Evolutionary conservation across 225 moss, liverwort and hornwort genomes (phyloP).

Genomic region (Climacium dendroides): DNA sequence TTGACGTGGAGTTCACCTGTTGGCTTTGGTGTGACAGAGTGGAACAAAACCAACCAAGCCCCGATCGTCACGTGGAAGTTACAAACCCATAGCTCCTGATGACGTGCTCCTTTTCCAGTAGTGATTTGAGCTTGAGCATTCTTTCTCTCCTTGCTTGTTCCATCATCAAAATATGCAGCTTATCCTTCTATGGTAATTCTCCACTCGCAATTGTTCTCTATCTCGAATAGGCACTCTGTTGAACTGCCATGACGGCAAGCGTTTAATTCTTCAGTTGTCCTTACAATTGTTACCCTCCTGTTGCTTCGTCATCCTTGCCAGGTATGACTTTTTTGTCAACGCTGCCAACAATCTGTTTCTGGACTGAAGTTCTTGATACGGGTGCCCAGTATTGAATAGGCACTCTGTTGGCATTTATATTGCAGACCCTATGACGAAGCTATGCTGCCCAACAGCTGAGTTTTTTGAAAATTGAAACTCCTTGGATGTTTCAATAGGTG

Average conservation of each 20-base stretch:
- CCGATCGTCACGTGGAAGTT: constrained; percentile 37
- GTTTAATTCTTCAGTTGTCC: background rate
- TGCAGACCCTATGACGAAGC: constrained; percentile 2
- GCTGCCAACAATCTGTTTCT: background rate
- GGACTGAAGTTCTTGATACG: background rate
- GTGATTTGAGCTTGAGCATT: background rate
- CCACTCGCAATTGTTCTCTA: background rate
- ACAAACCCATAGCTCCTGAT: constrained; percentile 47
- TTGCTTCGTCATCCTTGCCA: background rate
- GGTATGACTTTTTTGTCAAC: background rate
- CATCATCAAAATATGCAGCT: background rate
- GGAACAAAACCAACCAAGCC: constrained; percentile 51
- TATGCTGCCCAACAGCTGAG: background rate
- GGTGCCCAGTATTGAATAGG: background rate
- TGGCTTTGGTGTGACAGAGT: constrained; percentile 26
- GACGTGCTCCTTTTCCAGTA: constrained; percentile 56
- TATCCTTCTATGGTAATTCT: background rate
- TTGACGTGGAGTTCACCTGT: background rate
- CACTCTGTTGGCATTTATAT: background rate
- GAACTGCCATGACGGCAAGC: background rate
- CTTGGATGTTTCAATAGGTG: background rate
- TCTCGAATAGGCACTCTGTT: no score
- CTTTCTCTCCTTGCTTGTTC: background rate
- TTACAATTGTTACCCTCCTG: background rate
- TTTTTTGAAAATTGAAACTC: background rate